Conservation (phyloP, 2,329 filamentous ascomycete species). For the Colletotrichum echinochloae region DNA sequence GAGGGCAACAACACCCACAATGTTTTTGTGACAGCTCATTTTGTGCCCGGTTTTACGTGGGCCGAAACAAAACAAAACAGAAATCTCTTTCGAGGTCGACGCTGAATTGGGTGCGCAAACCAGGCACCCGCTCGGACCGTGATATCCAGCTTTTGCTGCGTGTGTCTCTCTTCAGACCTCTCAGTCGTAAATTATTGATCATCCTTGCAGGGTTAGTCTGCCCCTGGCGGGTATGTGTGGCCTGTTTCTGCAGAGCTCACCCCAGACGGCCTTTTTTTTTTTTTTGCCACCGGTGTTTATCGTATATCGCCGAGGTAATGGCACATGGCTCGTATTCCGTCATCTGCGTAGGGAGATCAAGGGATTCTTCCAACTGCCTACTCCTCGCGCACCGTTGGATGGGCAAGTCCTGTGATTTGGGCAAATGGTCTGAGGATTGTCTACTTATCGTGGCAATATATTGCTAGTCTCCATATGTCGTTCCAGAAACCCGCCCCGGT, state of each 20-base stretch:
- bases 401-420: neutral
- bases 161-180: slow-evolving; percentile 30
- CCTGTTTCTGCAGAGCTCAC: slow-evolving; percentile 25
- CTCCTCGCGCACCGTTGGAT: neutral
- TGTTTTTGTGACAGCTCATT: slow-evolving; percentile 3
- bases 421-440: neutral
- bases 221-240: slow-evolving; percentile 25
- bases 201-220: slow-evolving; percentile 34
- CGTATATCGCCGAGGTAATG: neutral
- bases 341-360: slow-evolving; percentile 15
- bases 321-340: slow-evolving; percentile 13
- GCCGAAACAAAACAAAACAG: no score
- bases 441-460: neutral
- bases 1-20: slow-evolving; percentile 13
- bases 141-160: slow-evolving; percentile 4
- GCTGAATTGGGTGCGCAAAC: neutral
- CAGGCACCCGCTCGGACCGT: slow-evolving; percentile 23
- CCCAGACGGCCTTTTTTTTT: neutral
- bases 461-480: slow-evolving; percentile 5
- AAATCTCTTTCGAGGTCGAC: slow-evolving; percentile 18
- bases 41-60: slow-evolving; percentile 4
- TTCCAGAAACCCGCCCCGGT: neutral
- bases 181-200: slow-evolving; percentile 32
- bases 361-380: neutral
- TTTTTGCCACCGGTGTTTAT: slow-evolving; percentile 13